These are phyloP conservation scores for Punctularia strigosozonata DNA, from an alignment of 768 basidiomycete genomes.

Conservation along the genomic window DNA sequence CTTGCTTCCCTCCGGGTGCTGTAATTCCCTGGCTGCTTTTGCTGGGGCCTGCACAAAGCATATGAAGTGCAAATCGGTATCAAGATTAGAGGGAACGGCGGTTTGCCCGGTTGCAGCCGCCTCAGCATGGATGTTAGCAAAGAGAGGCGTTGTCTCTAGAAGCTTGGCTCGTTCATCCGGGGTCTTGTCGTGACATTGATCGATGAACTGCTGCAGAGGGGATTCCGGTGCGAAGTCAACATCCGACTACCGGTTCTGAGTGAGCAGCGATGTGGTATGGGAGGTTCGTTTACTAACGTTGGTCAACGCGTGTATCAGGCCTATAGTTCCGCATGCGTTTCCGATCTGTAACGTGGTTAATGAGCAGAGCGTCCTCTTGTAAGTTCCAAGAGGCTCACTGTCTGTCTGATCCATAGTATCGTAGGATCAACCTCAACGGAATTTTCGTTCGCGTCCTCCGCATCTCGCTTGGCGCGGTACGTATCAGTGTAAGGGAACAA, in stretches of 20 bases:
- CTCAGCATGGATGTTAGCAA: conserved; percentile 66
- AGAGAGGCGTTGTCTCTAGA: conserved; percentile 66
- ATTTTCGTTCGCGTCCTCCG: conserved; percentile 46
- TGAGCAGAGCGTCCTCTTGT: conserved; percentile 7
- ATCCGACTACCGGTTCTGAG: conserved; percentile 30
- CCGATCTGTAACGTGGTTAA: conserved; percentile 36
- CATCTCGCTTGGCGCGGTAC: conserved; percentile 35
- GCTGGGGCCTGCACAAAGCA: conserved; percentile 68
- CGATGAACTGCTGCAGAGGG: conserved; percentile 56
- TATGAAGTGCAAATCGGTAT: conserved; percentile 79
- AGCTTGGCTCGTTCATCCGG: conserved; percentile 64
- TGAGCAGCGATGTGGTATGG: neutral
- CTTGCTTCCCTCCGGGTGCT: too few relatives aligned
- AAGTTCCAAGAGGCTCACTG: conserved; percentile 33
- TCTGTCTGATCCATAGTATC: conserved; percentile 86
- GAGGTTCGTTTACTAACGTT: conserved; percentile 41
- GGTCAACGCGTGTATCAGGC: conserved; percentile 67
- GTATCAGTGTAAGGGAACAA: conserved; percentile 64
- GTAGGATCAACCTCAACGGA: conserved; percentile 44
- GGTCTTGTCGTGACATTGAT: conserved; percentile 49
- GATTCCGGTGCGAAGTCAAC: conserved; percentile 44
- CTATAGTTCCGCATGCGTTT: conserved; percentile 87
- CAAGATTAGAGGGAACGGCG: conserved; percentile 42
- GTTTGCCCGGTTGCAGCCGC: conserved; percentile 64
- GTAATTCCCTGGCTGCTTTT: conserved; percentile 21